Conservation (phyloP, 225 moss, liverwort and hornwort genomes). For the Pseudoscleropodium purum region DNA sequence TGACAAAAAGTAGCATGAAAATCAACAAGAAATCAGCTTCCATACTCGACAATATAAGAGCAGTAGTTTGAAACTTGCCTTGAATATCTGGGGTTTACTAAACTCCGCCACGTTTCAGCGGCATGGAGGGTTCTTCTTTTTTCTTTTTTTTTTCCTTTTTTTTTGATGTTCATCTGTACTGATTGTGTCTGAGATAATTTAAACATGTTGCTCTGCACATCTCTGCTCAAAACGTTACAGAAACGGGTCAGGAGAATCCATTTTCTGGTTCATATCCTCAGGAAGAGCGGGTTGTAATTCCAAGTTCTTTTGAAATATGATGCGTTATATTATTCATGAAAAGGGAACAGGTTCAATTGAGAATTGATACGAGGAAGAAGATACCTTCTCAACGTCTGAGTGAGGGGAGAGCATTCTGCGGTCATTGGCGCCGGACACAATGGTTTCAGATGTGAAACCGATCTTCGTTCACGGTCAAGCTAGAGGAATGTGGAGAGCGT, state of each 20-base stretch:
- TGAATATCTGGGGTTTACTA: neutral
- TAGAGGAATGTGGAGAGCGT: conserved; percentile 27
- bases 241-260: neutral
- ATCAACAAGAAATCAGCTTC: neutral
- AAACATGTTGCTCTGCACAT: neutral
- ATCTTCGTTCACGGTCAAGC: neutral
- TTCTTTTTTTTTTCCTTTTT: neutral
- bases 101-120: neutral
- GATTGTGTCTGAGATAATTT: neutral
- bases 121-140: neutral
- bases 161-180: neutral
- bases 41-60: neutral
- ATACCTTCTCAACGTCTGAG: neutral
- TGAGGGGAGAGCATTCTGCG: neutral
- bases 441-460: neutral
- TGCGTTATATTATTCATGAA: neutral
- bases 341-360: neutral
- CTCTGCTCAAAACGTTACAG: neutral
- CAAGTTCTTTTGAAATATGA: neutral
- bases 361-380: neutral
- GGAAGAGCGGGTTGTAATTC: neutral
- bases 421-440: neutral
- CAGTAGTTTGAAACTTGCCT: neutral
- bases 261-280: neutral
- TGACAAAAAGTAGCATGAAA: neutral